Evolutionary conservation across 2,329 filamentous ascomycete species (phyloP).

Genomic region (Coleophoma cylindrospora): DNA sequence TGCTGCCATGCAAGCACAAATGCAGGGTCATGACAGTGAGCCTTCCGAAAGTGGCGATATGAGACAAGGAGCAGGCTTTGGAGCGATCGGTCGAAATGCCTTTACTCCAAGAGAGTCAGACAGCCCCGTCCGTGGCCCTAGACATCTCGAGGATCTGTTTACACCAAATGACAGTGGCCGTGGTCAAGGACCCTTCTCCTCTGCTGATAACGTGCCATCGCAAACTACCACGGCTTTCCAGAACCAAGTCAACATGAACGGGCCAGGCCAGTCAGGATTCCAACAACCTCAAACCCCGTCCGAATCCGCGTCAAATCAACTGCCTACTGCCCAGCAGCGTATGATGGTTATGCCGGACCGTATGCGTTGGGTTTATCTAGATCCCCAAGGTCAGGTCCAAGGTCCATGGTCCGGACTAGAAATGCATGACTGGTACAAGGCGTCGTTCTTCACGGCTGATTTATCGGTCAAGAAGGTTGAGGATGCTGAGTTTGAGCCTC

Average conservation of each 20-base stretch:
- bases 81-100: slow-evolving; percentile 60
- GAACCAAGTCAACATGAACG: slow-evolving; percentile 15
- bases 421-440: slow-evolving; percentile 99
- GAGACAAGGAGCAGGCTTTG: slow-evolving; percentile 57
- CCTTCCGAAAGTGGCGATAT: slow-evolving; percentile 54
- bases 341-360: slow-evolving; percentile 99
- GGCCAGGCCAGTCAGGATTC: slow-evolving; percentile 15
- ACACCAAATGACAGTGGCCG: slow-evolving; percentile 18
- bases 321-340: slow-evolving; percentile 64
- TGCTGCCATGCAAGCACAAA: slow-evolving; percentile 82
- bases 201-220: slow-evolving; percentile 18
- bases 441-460: slow-evolving; percentile 93
- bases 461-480: slow-evolving; percentile 93
- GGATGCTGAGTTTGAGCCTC: slow-evolving; percentile 87
- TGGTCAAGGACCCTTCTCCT: slow-evolving; percentile 17
- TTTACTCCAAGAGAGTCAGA: slow-evolving; percentile 55
- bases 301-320: slow-evolving; percentile 59
- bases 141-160: slow-evolving; percentile 50
- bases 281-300: slow-evolving; percentile 25
- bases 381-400: slow-evolving; percentile 87
- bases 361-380: slow-evolving; percentile 98
- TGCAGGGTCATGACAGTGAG: slow-evolving; percentile 69
- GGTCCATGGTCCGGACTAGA: slow-evolving; percentile 94
- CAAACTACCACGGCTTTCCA: slow-evolving; percentile 18
- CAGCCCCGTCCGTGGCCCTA: slow-evolving; percentile 51